A percentile compares a stretch with the other conserved stretches of the same genome.
phyloP scores from a whole-genome alignment of 2,329 filamentous ascomycete genomes.

The Berkeleyomyces rouxiae region DNA sequence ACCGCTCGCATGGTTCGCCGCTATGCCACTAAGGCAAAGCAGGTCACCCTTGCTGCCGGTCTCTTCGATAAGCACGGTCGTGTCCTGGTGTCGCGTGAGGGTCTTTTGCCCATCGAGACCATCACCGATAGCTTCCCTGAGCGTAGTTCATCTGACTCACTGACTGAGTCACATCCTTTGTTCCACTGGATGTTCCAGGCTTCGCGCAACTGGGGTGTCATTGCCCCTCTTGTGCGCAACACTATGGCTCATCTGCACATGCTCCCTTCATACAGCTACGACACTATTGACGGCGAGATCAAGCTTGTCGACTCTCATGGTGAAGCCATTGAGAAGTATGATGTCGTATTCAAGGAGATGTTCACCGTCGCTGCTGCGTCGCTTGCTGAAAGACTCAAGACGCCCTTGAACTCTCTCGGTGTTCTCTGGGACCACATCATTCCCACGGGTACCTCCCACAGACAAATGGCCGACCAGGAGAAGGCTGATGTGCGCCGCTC shows the following conservation, averaged over 20 bases:
- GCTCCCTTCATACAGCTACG: constrained; percentile 25
- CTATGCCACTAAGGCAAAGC: constrained; percentile 42
- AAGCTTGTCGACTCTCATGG: constrained; percentile 36
- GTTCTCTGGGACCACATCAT: constrained; percentile 62
- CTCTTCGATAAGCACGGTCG: constrained; percentile 51
- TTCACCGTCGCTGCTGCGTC: constrained; percentile 66
- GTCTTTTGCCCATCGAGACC: constrained; percentile 52
- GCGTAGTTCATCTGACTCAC: constrained; percentile 46
- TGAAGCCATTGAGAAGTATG: constrained; percentile 50
- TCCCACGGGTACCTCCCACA: constrained; percentile 28
- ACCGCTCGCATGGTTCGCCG: constrained; percentile 35
- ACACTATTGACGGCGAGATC: constrained; percentile 21
- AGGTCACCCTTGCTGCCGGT: constrained; percentile 41
- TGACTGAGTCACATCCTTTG: constrained; percentile 58
- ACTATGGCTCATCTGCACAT: constrained; percentile 56
- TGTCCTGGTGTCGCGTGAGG: constrained; percentile 53
- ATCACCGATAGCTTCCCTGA: constrained; percentile 65
- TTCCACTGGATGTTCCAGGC: constrained; percentile 82
- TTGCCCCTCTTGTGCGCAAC: constrained; percentile 49
- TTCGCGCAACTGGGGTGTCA: constrained; percentile 56
- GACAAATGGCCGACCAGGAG: constrained; percentile 23
- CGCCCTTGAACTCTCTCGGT: constrained; percentile 46
- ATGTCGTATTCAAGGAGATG: constrained; percentile 61
- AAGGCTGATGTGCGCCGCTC: constrained; percentile 22
- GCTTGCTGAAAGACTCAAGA: constrained; percentile 51